Evolutionary conservation across 202 grass and related monocot genomes (phyloP).

Genomic region (Zoysia matrella): DNA sequence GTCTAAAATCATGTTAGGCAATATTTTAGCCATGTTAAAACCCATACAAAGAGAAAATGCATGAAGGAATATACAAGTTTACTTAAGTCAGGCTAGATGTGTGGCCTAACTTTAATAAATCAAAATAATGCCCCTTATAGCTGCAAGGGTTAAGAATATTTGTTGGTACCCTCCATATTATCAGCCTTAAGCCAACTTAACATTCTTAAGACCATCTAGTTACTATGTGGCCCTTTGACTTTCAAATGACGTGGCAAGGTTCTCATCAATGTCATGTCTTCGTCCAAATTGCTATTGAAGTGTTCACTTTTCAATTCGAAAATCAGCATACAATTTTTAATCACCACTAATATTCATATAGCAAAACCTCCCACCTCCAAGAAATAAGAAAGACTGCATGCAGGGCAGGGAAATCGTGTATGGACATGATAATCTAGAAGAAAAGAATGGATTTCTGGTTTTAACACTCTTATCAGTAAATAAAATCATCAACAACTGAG

Average conservation of each 20-base stretch:
- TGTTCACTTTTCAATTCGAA: constrained; percentile 13
- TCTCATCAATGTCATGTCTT: background rate
- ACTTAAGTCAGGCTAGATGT: background rate
- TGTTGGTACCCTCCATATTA: background rate
- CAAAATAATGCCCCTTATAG: background rate
- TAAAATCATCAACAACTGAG: background rate
- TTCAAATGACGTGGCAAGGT: background rate
- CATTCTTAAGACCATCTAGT: background rate
- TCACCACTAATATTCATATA: background rate
- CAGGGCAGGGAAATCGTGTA: constrained; percentile 2
- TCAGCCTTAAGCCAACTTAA: background rate
- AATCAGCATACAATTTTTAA: constrained; percentile 5
- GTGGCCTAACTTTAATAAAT: background rate
- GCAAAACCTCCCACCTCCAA: background rate
- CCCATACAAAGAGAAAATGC: background rate
- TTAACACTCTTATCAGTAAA: background rate
- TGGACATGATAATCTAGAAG: background rate
- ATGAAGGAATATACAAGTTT: background rate
- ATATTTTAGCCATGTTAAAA: background rate
- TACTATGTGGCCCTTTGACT: background rate
- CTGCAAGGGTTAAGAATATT: background rate
- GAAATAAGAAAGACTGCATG: constrained; percentile 2
- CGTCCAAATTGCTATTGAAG: background rate
- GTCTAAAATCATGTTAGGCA: background rate
- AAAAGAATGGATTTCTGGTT: constrained; percentile 13